Percentiles rank a stretch among this genome's conserved stretches.
Conservation (phyloP, 2,329 filamentous ascomycete genomes). For the Trichoderma polysporum region DNA sequence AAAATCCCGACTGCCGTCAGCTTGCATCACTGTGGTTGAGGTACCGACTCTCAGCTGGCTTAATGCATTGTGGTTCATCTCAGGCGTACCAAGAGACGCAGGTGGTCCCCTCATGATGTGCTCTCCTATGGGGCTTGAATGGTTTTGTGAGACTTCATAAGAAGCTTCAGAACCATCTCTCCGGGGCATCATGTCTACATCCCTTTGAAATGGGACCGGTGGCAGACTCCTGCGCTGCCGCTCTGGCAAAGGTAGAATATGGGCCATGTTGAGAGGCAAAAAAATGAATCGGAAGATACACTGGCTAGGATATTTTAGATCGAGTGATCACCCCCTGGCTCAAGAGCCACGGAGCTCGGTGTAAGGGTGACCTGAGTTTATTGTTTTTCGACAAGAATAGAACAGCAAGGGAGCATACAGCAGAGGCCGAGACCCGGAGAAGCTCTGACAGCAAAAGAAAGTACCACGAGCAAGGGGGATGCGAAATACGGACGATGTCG, state of each 20-base stretch:
- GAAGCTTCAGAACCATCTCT: not conserved
- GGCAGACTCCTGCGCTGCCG: not conserved
- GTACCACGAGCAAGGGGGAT: not conserved
- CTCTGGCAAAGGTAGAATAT: conserved; percentile 27
- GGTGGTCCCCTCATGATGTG: conserved; percentile 43
- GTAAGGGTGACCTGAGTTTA: not conserved
- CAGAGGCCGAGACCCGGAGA: not conserved
- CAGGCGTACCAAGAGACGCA: conserved; percentile 46
- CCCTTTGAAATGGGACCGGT: not conserved
- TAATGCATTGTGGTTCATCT: conserved; percentile 41
- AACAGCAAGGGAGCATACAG: conserved; percentile 10
- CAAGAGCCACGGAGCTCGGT: not conserved
- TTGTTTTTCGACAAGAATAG: conserved; percentile 12
- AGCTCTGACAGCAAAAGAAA: not conserved
- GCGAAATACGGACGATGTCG: not conserved
- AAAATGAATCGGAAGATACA: not conserved
- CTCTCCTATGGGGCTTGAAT: not conserved
- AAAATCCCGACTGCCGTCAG: conserved; percentile 40
- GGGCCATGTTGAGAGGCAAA: conserved; percentile 26
- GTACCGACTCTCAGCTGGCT: conserved; percentile 33
- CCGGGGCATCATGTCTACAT: conserved; percentile 22
- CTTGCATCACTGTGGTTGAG: conserved; percentile 29
- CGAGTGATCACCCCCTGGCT: not conserved
- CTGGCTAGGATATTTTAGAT: not conserved
- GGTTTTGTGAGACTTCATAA: not conserved